These are phyloP conservation scores for Gnetum montanum DNA, from an alignment of 75 land plant genomes.

Conservation along the genomic window DNA sequence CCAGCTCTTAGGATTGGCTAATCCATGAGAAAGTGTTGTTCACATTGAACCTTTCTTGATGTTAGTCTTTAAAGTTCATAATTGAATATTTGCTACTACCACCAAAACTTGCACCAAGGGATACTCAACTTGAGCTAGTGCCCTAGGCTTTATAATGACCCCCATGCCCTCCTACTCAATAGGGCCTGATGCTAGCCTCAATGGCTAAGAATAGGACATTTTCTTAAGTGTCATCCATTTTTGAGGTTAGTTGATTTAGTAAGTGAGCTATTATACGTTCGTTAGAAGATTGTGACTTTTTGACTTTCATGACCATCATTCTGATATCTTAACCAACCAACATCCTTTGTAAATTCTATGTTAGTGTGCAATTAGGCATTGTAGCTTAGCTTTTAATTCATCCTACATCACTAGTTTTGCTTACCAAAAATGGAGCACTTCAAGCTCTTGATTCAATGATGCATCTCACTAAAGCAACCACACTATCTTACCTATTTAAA, in stretches of 20 bases:
- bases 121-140: neutral
- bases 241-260: neutral
- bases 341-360: neutral
- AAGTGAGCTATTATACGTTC: neutral
- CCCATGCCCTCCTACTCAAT: neutral
- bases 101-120: neutral
- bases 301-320: neutral
- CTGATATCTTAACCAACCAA: neutral
- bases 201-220: neutral
- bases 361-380: neutral
- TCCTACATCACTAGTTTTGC: neutral
- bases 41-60: neutral
- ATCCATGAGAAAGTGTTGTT: neutral
- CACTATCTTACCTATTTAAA: neutral
- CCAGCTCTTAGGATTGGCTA: neutral
- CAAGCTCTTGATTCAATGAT: conserved; percentile 7
- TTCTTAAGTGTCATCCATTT: neutral
- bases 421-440: conserved; percentile 23
- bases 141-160: neutral
- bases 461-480: conserved; percentile 3
- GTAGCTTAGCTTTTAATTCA: neutral
- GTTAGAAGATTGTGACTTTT: neutral
- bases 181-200: neutral
- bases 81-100: neutral
- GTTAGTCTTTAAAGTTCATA: neutral